Base-by-base conservation (phyloP, 2,329 filamentous ascomycete species). In the Dactylellina cionopaga region DNA sequence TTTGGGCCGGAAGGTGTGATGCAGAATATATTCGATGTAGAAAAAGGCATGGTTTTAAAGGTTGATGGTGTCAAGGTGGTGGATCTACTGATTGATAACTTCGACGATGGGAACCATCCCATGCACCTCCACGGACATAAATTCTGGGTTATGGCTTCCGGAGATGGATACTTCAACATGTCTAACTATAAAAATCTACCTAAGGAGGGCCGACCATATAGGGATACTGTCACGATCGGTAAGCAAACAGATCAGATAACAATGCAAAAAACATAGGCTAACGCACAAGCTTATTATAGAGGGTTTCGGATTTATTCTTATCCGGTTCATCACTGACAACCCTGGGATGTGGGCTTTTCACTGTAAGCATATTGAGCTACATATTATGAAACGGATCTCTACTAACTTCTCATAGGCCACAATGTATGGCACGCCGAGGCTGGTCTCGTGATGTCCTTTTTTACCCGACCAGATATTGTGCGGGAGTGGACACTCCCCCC, bases 111-210 rank as follows among this genome's bases (percentile, higher is more conserved):
- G 44, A 88, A 87, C 6, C 90, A 92, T 76, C 92, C 88, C 0
- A 89, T 89, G 82, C 88, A 90, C 79, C 80, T 96, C 0, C 92
- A 95, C 81, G 90, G 90, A 0, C 90, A 92, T 79, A 83, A 86
- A 75, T 92, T 92, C 81, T 90, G 91, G 79, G 81, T 87, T 15
- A 68, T 77, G 29, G 74, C 64, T 0, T 66, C 72, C 15, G 76
- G 76, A 1, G 59, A 60, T 5, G 76, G 76, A 3, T 77, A 77
- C 29, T 76, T 73, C 35, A 72, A 77, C 27, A 52, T 49, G 49
- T 71, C 59, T 3, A 60, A 70, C 11, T 76, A 77, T 54, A 17
- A 25, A 7, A 15, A 25, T 7, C 52, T 76, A 41, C 54, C 66
- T n/a, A 52, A 58, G 13, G 46, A 74, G 33, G 22, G 56, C 5